phyloP scores from a whole-genome alignment of 2,329 filamentous ascomycete species.

The Sarocladium oryzae region DNA sequence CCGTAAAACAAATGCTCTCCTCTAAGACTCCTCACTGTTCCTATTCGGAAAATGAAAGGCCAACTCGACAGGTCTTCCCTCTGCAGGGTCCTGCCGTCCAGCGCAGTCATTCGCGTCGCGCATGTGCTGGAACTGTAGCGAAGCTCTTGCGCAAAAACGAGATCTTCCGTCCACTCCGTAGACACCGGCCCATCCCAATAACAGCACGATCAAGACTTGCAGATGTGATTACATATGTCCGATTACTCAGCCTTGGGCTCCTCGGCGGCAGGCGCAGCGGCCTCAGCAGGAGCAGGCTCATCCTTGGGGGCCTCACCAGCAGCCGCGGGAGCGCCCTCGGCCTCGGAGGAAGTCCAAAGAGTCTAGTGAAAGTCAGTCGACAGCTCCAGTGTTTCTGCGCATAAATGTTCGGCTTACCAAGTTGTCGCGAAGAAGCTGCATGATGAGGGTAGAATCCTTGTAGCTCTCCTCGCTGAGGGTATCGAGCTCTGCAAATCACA shows the following conservation, averaged over 20 bases:
- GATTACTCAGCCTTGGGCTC: constrained; percentile 66
- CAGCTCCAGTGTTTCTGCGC: not conserved
- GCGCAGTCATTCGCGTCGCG: constrained; percentile 1
- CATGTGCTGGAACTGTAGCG: constrained; percentile 18
- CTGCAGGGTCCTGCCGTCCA: not conserved
- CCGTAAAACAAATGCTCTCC: constrained; percentile 37
- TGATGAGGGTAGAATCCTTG: constrained; percentile 98
- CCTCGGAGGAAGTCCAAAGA: constrained; percentile 98
- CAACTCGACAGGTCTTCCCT: not conserved
- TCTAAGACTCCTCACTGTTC: constrained; percentile 21
- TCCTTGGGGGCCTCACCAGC: constrained; percentile 42
- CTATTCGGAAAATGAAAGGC: constrained; percentile 4
- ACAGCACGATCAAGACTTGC: constrained; percentile 24
- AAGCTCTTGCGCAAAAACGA: constrained; percentile 44
- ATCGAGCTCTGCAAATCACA: constrained; percentile 67
- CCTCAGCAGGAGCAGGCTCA: constrained; percentile 48
- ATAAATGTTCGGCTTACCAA: constrained; percentile 51
- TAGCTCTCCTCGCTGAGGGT: constrained; percentile 98
- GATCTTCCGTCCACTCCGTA: constrained; percentile 56
- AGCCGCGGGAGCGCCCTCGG: constrained; percentile 64
- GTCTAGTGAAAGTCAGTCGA: constrained; percentile 53
- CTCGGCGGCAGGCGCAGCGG: constrained; percentile 47
- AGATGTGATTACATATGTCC: constrained; percentile 13
- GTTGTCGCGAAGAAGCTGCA: constrained; percentile 98
- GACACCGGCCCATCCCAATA: constrained; percentile 48